Percentiles rank a stretch among this genome's conserved stretches.
Evolutionary conservation across 768 basidiomycete genomes (phyloP).

Genomic region (Xerocomus potaroensis): DNA sequence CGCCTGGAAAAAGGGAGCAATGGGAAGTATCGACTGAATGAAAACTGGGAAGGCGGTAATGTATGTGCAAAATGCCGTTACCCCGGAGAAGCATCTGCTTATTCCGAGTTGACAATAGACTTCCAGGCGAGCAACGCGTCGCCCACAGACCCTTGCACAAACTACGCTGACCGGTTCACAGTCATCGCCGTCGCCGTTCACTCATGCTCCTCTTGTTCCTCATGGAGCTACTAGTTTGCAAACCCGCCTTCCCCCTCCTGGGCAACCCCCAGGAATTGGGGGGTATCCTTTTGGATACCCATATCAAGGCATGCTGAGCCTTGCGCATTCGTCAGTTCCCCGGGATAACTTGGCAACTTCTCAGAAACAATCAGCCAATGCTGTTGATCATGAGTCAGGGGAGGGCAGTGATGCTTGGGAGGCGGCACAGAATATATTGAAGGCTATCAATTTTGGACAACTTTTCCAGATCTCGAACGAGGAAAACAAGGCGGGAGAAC

Average conservation of each 20-base stretch:
- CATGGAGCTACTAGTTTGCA: conserved; percentile 32
- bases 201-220: conserved; percentile 45
- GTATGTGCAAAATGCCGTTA: conserved; percentile 40
- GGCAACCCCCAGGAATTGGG: conserved; percentile 33
- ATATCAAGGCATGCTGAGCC: conserved; percentile 21
- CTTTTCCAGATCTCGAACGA: conserved; percentile 40
- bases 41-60: conserved; percentile 76
- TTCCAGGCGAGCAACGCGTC: conserved; percentile 70
- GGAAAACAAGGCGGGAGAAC: conserved; percentile 16
- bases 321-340: not conserved
- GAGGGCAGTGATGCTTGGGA: conserved; percentile 66
- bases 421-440: conserved; percentile 72
- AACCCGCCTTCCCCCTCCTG: conserved; percentile 30
- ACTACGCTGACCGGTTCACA: conserved; percentile 28
- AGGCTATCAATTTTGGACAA: conserved; percentile 69
- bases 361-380: conserved; percentile 11
- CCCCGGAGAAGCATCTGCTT: conserved; percentile 4
- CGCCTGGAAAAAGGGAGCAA: conserved; percentile 70
- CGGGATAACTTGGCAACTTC: conserved; percentile 5
- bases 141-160: conserved; percentile 55
- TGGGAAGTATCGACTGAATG: conserved; percentile 73
- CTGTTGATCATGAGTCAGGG: conserved; percentile 30
- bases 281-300: conserved; percentile 38
- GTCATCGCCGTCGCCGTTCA: conserved; percentile 50
- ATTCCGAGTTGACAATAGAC: conserved; percentile 42